These are phyloP conservation scores for Leccinum variicolor DNA, from an alignment of 768 basidiomycete genomes.

Conservation along the genomic window DNA sequence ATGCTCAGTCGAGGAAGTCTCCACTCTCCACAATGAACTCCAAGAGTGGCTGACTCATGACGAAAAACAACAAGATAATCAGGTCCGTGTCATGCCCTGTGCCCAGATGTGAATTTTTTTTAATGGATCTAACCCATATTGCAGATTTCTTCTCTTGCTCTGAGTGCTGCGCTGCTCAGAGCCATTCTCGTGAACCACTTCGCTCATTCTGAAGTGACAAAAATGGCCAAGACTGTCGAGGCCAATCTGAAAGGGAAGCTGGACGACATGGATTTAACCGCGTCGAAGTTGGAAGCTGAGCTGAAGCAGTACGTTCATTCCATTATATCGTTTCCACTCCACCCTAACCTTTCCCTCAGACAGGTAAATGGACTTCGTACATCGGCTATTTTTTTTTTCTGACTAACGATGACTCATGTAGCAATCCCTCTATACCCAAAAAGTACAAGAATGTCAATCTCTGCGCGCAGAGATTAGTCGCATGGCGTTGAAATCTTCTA, in stretches of 20 bases:
- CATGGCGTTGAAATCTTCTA: conserved; percentile 34
- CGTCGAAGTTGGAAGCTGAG: conserved; percentile 64
- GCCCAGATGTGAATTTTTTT: conserved; percentile 3
- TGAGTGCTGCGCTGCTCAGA: conserved; percentile 75
- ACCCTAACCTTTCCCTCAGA: conserved; percentile 37
- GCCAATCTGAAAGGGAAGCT: conserved; percentile 58
- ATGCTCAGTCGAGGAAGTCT: conserved; percentile 85
- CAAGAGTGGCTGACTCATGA: conserved; percentile 70
- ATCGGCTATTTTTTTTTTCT: conserved; percentile 2
- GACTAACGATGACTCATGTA: conserved; percentile 30
- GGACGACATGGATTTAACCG: conserved; percentile 58
- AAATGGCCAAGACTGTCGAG: conserved; percentile 62
- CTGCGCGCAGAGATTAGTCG: conserved; percentile 66
- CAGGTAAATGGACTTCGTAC: conserved; percentile 46
- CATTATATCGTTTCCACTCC: conserved; percentile 8
- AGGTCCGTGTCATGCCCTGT: conserved; percentile 50
- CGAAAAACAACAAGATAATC: conserved; percentile 52
- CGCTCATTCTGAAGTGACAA: conserved; percentile 75
- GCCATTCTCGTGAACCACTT: conserved; percentile 82
- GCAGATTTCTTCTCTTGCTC: conserved; percentile 63
- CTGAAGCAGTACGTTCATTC: conserved; percentile 59
- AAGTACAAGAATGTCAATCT: conserved; percentile 67
- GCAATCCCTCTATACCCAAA: conserved; percentile 61
- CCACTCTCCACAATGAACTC: conserved; percentile 72
- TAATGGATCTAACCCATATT: conserved; percentile 23